A percentile compares a stretch with the other conserved stretches of the same genome.
phyloP scores from a whole-genome alignment of 257 asterid genomes.

The Gynochthodes officinalis region DNA sequence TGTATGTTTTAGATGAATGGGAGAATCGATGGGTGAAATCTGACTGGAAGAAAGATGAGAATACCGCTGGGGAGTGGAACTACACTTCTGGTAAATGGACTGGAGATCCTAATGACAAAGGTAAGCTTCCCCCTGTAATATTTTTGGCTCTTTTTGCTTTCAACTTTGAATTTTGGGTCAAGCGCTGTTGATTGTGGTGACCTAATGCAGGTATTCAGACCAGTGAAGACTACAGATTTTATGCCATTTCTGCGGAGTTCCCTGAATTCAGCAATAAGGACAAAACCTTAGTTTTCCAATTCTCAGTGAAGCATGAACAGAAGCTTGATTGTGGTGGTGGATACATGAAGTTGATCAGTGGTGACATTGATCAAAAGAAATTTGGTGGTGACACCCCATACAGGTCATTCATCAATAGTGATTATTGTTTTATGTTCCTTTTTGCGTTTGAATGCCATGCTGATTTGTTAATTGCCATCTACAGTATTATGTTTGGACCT shows the following conservation, averaged over 20 bases:
- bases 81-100: constrained; percentile 95
- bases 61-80: constrained; percentile 94
- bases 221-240: constrained; percentile 85
- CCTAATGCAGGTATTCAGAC: constrained; percentile 74
- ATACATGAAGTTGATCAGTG: constrained; percentile 91
- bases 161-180: not conserved
- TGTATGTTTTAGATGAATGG: constrained; percentile 66
- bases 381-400: constrained; percentile 96
- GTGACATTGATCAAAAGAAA: constrained; percentile 81
- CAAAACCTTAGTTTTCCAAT: constrained; percentile 80
- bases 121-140: constrained; percentile 21
- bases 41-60: constrained; percentile 96
- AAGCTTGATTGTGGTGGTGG: constrained; percentile 99
- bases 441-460: constrained; percentile 5
- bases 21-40: constrained; percentile 92
- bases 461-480: constrained; percentile 26
- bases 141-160: not conserved
- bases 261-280: constrained; percentile 98
- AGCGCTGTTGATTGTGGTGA: not conserved
- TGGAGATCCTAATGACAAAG: constrained; percentile 75
- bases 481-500: constrained; percentile 99
- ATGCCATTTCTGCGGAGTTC: constrained; percentile 92
- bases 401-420: constrained; percentile 42
- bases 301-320: constrained; percentile 96
- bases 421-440: not conserved